A percentile compares a stretch with the other conserved stretches of the same genome.
phyloP scores from a whole-genome alignment of 2,329 filamentous ascomycete genomes.

The Grosmannia penicillata region DNA sequence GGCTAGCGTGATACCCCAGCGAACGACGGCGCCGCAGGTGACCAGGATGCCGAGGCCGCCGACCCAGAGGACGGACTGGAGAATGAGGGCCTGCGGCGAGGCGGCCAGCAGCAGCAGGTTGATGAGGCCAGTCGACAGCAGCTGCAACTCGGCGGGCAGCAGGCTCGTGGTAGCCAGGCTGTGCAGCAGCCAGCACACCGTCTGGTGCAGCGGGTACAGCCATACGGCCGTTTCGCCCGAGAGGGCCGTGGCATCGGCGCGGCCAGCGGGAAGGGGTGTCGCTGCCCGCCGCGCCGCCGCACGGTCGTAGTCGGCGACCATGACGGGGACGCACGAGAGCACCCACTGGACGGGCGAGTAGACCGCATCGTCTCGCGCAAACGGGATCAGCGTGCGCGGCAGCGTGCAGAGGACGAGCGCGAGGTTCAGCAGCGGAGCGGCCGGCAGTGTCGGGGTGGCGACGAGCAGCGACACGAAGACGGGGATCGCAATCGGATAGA shows the following conservation, averaged over 20 bases:
- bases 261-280: constrained; percentile 1
- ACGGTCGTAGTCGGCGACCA: constrained; percentile 24
- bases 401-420: constrained; percentile 68
- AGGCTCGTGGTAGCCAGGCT: constrained; percentile 81
- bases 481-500: constrained; percentile 71
- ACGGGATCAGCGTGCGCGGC: constrained; percentile 58
- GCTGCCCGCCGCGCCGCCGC: constrained; percentile 17
- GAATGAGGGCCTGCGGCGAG: constrained; percentile 70
- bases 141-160: constrained; percentile 70
- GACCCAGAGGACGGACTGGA: constrained; percentile 74
- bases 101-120: constrained; percentile 63
- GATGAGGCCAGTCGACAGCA: constrained; percentile 70
- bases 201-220: constrained; percentile 73
- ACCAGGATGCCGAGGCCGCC: constrained; percentile 67
- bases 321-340: constrained; percentile 55
- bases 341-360: constrained; percentile 66
- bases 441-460: constrained; percentile 47
- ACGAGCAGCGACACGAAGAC: constrained; percentile 64
- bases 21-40: constrained; percentile 57
- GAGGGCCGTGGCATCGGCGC: background rate
- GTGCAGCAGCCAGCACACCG: constrained; percentile 56
- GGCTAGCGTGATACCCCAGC: constrained; percentile 73
- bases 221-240: constrained; percentile 15
- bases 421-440: constrained; percentile 37
- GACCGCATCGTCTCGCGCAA: constrained; percentile 37